Base-by-base conservation (phyloP, 805 yeast species). In the Kodamaea neixiangensis region DNA sequence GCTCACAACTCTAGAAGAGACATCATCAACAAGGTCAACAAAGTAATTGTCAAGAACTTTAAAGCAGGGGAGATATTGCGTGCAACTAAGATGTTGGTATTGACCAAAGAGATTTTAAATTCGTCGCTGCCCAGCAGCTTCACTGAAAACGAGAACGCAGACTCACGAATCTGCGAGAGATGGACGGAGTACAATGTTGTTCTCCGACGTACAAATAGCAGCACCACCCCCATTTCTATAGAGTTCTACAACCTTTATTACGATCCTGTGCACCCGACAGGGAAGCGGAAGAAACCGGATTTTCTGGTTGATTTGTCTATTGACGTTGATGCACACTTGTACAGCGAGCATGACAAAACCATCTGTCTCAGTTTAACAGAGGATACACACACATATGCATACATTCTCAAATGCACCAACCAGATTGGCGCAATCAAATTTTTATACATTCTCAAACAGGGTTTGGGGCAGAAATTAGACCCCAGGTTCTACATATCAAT, bases 111-210 rank as follows among this genome's bases (percentile, higher is more conserved):
- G 29, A 61, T 75, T 10, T 29, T 37, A 6, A 53, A 60, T 0
- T 55, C 65, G 10, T 49, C 51, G 7, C 33, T 46, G 3, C 39
- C 56, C 11, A 29, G 50, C 6, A 38, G 47, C 3, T 76, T 78
- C 52, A 72, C 77, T 11, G 89, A 84, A 53, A 62, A 67, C 7
- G 83, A 81, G 50, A 69, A 76, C 1, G 72, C 75, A 20, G 81
- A 81, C 38, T 74, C 88, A 0, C 68, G 86, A 47, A 76, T 87
- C 1, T 54, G 75, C 7, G 92, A 88, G 51, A 69, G 90, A 44
- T 90, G 97, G 94, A 81, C 78, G 53, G 97, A 92, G 62, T 89
- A 83, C 61, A 70, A 82, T 21, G 86, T 87, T 2, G 89, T 87
- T 1, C 84, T 86, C 1, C 71, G 93, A 52, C 77, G 80, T n/a